Evolutionary conservation across 768 basidiomycete genomes (phyloP).

Genomic region (Pluteus cervinus): DNA sequence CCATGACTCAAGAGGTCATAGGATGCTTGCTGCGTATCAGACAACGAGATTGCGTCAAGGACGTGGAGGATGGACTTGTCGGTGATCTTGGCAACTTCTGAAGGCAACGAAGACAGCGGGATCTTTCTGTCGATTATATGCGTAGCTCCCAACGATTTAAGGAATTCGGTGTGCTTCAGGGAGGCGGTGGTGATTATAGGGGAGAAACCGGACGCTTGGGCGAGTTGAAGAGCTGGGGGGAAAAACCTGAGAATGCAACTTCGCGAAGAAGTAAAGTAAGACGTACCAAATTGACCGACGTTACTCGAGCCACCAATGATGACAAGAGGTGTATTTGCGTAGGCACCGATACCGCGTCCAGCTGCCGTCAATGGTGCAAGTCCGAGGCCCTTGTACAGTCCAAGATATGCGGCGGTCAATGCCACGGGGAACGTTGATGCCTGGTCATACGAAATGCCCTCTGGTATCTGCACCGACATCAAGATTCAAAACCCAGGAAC

Average conservation of each 20-base stretch:
- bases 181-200: constrained; percentile 36
- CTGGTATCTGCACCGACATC: constrained; percentile 24
- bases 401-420: constrained; percentile 22
- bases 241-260: constrained; percentile 19
- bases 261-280: constrained; percentile 14
- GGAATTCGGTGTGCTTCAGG: constrained; percentile 17
- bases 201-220: constrained; percentile 32
- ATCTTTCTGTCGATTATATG: constrained; percentile 25
- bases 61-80: background rate
- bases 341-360: constrained; percentile 9
- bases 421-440: constrained; percentile 31
- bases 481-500: constrained; percentile 4
- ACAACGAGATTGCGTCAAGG: constrained; percentile 2
- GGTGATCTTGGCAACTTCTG: constrained; percentile 3
- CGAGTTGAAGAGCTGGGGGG: constrained; percentile 21
- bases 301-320: constrained; percentile 26
- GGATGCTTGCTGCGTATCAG: constrained; percentile 4
- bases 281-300: constrained; percentile 29
- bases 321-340: constrained; percentile 16
- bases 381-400: constrained; percentile 21
- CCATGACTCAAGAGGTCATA: background rate
- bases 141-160: constrained; percentile 35
- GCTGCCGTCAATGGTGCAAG: constrained; percentile 9
- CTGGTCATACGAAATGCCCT: constrained; percentile 28
- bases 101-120: too few species aligned